Evolutionary conservation across 495 filamentous ascomycete genomes (phyloP).

Genomic region (Aspergillus wentii): DNA sequence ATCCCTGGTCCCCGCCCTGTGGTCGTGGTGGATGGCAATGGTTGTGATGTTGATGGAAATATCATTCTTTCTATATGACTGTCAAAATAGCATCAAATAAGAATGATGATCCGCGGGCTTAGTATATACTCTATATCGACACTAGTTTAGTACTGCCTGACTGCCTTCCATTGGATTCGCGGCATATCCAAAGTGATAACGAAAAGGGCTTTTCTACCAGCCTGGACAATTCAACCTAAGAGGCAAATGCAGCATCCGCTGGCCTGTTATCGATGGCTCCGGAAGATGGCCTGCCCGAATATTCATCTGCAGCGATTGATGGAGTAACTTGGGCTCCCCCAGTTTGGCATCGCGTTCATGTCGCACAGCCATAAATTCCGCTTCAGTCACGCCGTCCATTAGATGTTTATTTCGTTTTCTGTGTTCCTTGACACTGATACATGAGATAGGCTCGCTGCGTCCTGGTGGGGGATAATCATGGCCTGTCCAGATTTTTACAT

Average conservation of each 20-base stretch:
- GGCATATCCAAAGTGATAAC: too few species aligned
- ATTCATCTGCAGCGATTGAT: constrained; percentile 51
- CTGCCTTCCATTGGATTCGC: too few species aligned
- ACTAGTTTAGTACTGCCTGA: too few species aligned
- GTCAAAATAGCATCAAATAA: too few species aligned
- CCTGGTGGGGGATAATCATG: constrained; percentile 40
- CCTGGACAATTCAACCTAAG: constrained; percentile 16
- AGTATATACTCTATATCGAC: too few species aligned
- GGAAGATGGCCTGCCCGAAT: constrained; percentile 22
- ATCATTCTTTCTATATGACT: too few species aligned
- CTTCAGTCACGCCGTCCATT: constrained; percentile 28
- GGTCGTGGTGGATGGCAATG: too few species aligned
- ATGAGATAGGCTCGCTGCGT: constrained; percentile 23
- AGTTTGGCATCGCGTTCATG: constrained; percentile 34
- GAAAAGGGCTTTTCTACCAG: too few species aligned
- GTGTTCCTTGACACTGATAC: constrained; percentile 43
- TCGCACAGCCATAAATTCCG: constrained; percentile 42
- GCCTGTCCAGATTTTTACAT: constrained; percentile 33
- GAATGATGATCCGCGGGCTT: too few species aligned
- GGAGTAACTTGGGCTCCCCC: constrained; percentile 40
- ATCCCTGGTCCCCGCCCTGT: too few species aligned
- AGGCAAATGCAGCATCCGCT: constrained; percentile 32
- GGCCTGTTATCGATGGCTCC: constrained; percentile 11
- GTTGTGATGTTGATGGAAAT: too few species aligned
- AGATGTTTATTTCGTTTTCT: constrained; percentile 44